phyloP scores from a whole-genome alignment of 805 yeast species.

The Brettanomyces bruxellensis region DNA sequence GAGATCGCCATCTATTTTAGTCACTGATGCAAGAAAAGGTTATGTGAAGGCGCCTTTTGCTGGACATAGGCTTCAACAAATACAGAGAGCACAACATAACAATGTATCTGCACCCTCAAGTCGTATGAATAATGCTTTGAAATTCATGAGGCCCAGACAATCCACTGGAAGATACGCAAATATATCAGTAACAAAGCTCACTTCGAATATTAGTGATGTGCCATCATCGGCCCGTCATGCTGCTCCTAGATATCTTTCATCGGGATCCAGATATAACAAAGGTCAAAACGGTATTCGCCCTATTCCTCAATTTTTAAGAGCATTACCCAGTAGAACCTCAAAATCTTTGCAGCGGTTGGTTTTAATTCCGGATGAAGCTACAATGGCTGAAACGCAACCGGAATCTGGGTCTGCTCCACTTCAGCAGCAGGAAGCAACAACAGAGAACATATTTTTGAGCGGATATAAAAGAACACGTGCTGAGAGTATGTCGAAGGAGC shows the following conservation, averaged over 20 bases:
- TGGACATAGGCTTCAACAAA: constrained; percentile 36
- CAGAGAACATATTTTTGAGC: constrained; percentile 26
- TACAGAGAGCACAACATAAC: constrained; percentile 10
- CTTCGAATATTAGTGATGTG: constrained; percentile 74
- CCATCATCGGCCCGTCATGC: constrained; percentile 58
- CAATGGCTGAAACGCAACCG: constrained; percentile 4
- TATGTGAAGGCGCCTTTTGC: constrained; percentile 68
- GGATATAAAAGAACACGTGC: constrained; percentile 30
- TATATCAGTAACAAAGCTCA: constrained; percentile 71
- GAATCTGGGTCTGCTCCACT: constrained; percentile 4
- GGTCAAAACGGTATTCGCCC: constrained; percentile 1
- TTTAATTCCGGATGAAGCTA: constrained; percentile 60
- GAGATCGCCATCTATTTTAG: constrained; percentile 87
- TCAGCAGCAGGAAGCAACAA: constrained; percentile 17
- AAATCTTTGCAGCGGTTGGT: constrained; percentile 83
- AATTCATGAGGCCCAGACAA: constrained; percentile 8
- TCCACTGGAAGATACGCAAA: constrained; percentile 47
- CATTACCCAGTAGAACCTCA: constrained; percentile 67
- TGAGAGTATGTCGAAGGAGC: constrained; percentile 50
- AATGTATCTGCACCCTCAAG: constrained; percentile 8
- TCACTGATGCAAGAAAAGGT: constrained; percentile 72
- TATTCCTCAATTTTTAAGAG: constrained; percentile 39
- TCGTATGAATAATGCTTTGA: constrained; percentile 7
- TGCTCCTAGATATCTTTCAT: constrained; percentile 13
- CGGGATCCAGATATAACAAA: neutral